phyloP scores from a whole-genome alignment of 768 basidiomycete species.

The Tylopilus cervinicoccineus region DNA sequence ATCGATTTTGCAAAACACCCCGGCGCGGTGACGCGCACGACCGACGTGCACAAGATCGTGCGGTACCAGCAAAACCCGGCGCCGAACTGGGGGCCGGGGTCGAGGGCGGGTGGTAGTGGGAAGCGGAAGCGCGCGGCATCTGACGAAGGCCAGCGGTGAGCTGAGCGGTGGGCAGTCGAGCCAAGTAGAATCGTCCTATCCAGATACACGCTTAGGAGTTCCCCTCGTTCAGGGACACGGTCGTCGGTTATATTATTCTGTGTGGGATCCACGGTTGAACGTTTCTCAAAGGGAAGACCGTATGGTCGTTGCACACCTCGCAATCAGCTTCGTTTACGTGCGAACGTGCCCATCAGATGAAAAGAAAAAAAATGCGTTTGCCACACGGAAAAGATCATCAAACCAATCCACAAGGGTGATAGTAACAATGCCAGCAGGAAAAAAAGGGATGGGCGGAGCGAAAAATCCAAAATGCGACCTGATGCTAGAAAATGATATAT shows the following conservation, averaged over 20 bases:
- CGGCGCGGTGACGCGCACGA: conserved; percentile 52
- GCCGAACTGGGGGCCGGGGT: conserved; percentile 90
- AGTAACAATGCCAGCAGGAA: not conserved
- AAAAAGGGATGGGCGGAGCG: no score
- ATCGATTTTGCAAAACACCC: conserved; percentile 82
- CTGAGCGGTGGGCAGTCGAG: no score
- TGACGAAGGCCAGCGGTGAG: conserved; percentile 6
- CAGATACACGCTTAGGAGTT: no score
- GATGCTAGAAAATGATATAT: not conserved
- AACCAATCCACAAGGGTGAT: not conserved
- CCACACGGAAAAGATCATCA: not conserved
- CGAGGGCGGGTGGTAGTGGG: conserved; percentile 51
- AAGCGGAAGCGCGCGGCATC: conserved; percentile 31
- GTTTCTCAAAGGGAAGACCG: no score
- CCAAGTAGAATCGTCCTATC: no score
- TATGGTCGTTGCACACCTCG: no score
- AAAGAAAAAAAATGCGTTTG: no score
- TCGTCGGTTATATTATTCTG: no score
- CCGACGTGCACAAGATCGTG: conserved; percentile 73
- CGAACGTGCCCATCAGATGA: no score
- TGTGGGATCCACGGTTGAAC: no score
- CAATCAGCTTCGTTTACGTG: no score
- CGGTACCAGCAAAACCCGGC: conserved; percentile 89
- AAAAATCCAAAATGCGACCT: not conserved
- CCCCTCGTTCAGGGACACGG: no score